A percentile compares a stretch with the other conserved stretches of the same genome.
phyloP scores from a whole-genome alignment of 2,329 filamentous ascomycete species.

The Pseudogymnoascus sp. region DNA sequence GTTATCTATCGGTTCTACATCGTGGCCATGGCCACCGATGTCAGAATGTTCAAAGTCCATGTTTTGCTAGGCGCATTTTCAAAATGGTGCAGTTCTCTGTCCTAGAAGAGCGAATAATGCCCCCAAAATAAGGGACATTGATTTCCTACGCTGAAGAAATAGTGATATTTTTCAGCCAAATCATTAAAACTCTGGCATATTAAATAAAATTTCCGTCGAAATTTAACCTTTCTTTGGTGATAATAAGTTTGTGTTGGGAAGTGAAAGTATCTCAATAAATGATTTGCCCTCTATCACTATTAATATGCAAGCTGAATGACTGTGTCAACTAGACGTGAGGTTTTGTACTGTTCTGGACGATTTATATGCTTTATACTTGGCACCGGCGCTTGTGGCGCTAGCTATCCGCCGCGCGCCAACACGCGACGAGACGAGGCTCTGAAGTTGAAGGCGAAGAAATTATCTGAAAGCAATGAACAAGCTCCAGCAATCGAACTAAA shows the following conservation, averaged over 20 bases:
- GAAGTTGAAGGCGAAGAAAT: constrained; percentile 2
- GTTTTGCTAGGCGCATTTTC: constrained; percentile 10
- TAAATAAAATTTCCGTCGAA: background rate
- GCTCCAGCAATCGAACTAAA: background rate
- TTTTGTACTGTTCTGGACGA: background rate
- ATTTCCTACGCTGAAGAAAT: background rate
- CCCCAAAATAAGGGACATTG: background rate
- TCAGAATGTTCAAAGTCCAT: constrained; percentile 6
- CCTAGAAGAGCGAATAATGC: background rate
- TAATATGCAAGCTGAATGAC: background rate
- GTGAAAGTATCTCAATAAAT: background rate
- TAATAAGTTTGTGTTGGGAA: background rate
- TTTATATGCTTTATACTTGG: background rate
- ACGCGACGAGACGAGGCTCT: constrained; percentile 5
- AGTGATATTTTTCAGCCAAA: background rate
- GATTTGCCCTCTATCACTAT: background rate
- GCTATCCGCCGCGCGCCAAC: background rate
- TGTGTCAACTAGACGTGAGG: background rate
- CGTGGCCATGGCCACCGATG: background rate
- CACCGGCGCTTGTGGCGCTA: constrained; percentile 2
- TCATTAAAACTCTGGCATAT: background rate
- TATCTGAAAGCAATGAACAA: background rate
- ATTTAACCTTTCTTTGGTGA: background rate
- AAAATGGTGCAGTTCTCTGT: constrained; percentile 1
- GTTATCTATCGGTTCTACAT: background rate